These are phyloP conservation scores for Xylaria polymorpha DNA, from an alignment of 2,329 filamentous ascomycete genomes.

Conservation along the genomic window DNA sequence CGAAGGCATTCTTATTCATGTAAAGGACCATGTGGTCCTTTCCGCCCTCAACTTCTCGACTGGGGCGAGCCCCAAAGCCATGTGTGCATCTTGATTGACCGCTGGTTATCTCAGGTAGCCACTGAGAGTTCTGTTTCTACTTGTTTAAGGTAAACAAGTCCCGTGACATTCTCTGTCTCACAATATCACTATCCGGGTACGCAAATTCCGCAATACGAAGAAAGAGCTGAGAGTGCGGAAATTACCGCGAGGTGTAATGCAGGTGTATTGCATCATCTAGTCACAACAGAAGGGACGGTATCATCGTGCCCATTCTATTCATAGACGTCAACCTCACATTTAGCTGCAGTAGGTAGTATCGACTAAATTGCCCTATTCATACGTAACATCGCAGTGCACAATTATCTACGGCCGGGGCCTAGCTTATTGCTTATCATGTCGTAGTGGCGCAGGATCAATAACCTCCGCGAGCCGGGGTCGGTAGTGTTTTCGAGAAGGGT, in stretches of 20 bases:
- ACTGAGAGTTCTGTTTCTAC: background rate
- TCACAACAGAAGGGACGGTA: conserved; percentile 1
- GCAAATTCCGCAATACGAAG: conserved; percentile 14
- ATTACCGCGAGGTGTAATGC: conserved; percentile 27
- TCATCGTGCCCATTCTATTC: conserved; percentile 34
- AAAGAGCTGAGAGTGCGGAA: conserved; percentile 28
- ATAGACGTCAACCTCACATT: conserved; percentile 32
- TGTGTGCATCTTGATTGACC: background rate
- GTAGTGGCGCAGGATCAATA: conserved; percentile 36
- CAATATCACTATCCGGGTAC: background rate
- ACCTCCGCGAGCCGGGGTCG: conserved; percentile 31
- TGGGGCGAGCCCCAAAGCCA: background rate
- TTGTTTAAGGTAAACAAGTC: background rate
- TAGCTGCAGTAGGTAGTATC: conserved; percentile 23
- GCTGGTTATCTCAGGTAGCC: background rate
- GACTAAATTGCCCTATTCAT: conserved; percentile 22
- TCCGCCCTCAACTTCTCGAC: background rate
- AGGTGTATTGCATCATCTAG: conserved; percentile 21
- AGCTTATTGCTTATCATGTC: conserved; percentile 23
- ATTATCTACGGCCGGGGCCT: conserved; percentile 16
- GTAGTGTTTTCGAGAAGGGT: conserved; percentile 32
- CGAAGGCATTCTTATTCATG: background rate
- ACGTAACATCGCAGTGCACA: conserved; percentile 21
- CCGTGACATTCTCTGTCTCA: background rate
- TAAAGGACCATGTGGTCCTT: background rate